Evolutionary conservation across 2,329 filamentous ascomycete species (phyloP).

Genomic region (Neoscytalidium dimidiatum): DNA sequence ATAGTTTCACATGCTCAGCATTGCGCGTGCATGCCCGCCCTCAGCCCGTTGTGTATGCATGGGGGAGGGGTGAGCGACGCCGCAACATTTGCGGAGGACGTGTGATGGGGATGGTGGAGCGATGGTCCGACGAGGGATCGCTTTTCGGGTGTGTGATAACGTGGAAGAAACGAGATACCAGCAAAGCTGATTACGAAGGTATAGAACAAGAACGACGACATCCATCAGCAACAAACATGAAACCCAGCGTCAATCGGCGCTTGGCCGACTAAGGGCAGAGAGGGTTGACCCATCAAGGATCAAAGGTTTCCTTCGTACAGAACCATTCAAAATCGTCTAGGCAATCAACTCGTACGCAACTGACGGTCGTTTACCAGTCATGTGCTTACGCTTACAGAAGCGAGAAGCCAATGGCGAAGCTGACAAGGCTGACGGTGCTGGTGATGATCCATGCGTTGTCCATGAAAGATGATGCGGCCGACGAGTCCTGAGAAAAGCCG

Average conservation of each 20-base stretch:
- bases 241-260: not conserved
- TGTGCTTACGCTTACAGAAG: constrained; percentile 17
- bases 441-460: constrained; percentile 10
- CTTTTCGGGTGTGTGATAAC: not conserved
- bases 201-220: constrained; percentile 10
- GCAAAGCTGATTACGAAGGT: constrained; percentile 12
- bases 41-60: not conserved
- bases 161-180: not conserved
- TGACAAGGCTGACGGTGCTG: constrained; percentile 6
- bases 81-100: not conserved
- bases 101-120: not conserved
- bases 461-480: not conserved
- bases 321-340: constrained; percentile 1
- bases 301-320: not conserved
- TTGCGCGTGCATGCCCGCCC: not conserved
- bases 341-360: constrained; percentile 8
- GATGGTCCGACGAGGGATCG: not conserved
- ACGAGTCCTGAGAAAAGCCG: constrained; percentile 8
- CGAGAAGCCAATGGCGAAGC: constrained; percentile 19
- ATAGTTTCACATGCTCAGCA: not conserved
- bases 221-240: constrained; percentile 9
- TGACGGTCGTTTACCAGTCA: not conserved
- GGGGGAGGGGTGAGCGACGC: not conserved
- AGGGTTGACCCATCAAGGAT: constrained; percentile 9
- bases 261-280: not conserved